Evolutionary conservation across 441 rosid genomes (phyloP).

Genomic region (Populus hybrid): DNA sequence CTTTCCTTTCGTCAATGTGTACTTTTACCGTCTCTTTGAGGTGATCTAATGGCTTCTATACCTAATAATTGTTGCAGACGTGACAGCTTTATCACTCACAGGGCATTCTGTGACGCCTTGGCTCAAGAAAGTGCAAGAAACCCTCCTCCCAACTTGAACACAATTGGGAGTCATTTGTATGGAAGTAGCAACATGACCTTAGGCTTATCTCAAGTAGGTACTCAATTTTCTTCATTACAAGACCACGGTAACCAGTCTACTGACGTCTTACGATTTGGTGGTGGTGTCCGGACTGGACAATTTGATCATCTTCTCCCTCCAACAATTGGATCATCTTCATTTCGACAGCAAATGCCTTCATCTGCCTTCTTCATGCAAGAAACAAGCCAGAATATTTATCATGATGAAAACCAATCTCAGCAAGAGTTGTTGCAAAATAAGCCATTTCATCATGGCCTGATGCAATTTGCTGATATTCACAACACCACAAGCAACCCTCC

Average conservation of each 20-base stretch:
- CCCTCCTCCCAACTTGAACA: slow-evolving; percentile 51
- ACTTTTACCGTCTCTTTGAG: slow-evolving; percentile 10
- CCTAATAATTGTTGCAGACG: slow-evolving; percentile 48
- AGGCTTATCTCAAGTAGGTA: slow-evolving; percentile 37
- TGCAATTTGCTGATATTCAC: slow-evolving; percentile 53
- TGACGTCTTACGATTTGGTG: slow-evolving; percentile 39
- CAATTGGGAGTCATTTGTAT: slow-evolving; percentile 45
- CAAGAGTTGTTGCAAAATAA: slow-evolving; percentile 30
- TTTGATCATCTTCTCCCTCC: slow-evolving; percentile 46
- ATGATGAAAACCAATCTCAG: slow-evolving; percentile 43
- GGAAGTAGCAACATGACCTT: slow-evolving; percentile 38
- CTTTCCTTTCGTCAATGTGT: slow-evolving; percentile 9
- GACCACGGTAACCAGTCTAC: slow-evolving; percentile 30
- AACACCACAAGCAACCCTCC: slow-evolving; percentile 22
- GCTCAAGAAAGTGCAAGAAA: slow-evolving; percentile 69
- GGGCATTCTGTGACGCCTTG: slow-evolving; percentile 84
- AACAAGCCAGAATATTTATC: slow-evolving; percentile 35
- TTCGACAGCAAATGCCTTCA: slow-evolving; percentile 30
- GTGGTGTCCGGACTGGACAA: slow-evolving; percentile 25
- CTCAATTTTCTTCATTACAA: slow-evolving; percentile 39
- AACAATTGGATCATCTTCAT: slow-evolving; percentile 26
- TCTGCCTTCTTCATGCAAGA: slow-evolving; percentile 38
- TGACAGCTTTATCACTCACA: slow-evolving; percentile 85
- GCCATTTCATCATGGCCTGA: slow-evolving; percentile 39
- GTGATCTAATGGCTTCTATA: slow-evolving; percentile 27